These are phyloP conservation scores for Candida endomychidarum DNA, from an alignment of 805 yeast species.

Conservation along the genomic window DNA sequence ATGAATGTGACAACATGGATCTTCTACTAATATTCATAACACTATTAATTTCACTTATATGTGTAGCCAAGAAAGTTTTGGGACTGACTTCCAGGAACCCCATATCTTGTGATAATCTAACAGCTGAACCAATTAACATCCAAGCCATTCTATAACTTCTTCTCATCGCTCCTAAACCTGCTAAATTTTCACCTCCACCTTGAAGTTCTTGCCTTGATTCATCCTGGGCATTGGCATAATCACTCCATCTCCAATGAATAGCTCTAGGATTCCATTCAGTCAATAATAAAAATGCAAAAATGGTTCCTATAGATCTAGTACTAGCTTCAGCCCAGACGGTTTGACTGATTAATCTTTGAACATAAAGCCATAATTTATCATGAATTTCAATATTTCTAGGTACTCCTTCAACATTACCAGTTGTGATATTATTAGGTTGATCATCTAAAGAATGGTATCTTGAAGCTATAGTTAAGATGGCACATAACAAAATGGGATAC, in stretches of 20 bases:
- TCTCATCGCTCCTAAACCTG: constrained; percentile 82
- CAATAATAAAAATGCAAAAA: constrained; percentile 76
- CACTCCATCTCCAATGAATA: constrained; percentile 84
- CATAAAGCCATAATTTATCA: constrained; percentile 79
- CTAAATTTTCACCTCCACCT: constrained; percentile 45
- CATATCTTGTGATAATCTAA: constrained; percentile 83
- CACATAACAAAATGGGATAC: constrained; percentile 78
- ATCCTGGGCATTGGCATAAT: constrained; percentile 69
- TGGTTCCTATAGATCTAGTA: constrained; percentile 82
- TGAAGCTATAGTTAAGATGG: constrained; percentile 77
- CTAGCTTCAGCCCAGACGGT: constrained; percentile 95
- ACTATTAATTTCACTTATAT: constrained; percentile 76
- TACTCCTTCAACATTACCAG: constrained; percentile 27
- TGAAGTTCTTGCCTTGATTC: constrained; percentile 22
- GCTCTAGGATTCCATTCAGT: constrained; percentile 98
- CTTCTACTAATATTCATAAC: constrained; percentile 80
- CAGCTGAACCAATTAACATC: constrained; percentile 89
- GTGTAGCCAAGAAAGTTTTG: constrained; percentile 78
- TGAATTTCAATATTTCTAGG: constrained; percentile 63
- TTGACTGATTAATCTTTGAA: constrained; percentile 76
- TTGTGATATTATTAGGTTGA: constrained; percentile 32
- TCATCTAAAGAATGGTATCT: constrained; percentile 66
- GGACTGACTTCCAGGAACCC: constrained; percentile 74
- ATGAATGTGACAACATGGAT: constrained; percentile 72
- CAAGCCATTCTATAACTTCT: constrained; percentile 89